Evolutionary conservation across 768 basidiomycete species (phyloP), one percentile per base, ranked within the genome.

Genomic region (Psilocybe azurescens): DNA sequence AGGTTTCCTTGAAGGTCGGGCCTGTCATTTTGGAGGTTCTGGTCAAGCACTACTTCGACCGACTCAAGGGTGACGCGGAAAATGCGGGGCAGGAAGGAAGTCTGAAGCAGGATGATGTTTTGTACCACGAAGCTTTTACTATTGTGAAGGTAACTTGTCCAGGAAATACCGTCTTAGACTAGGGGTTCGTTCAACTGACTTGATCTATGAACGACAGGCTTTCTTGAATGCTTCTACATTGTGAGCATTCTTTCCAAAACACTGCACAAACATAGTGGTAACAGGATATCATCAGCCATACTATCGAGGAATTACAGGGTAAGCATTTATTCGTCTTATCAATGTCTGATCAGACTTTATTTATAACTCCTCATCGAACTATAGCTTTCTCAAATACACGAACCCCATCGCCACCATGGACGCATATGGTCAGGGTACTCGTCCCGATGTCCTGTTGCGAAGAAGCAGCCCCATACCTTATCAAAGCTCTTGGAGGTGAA

Each of bases 371-470:
- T 46, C 39, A 48, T 53, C 28, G 14, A 54, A 29, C 32, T n/a
- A 11, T 49, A 82, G 85, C 79, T 8, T 94, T 95, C 71, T 84
- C 89, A 1, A 94, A 95, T 69, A 89, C 87, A 0, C 86, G 89
- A 16, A 94, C 91, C 0, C 93, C 91, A 0, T 87, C 93, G 13
- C 93, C 95, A 14, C 94, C 94, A 32, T 93, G 89, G 84, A 87
- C 92, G 8, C 89, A 87, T 65, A 84, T 93, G 48, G 82, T 90
- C 53, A 82, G 89, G 53, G 77, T 91, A 9, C 69, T 88, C 8
- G 83, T 97, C 3, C 94, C 95, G 2, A 83, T 91, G 74, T 79
- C 86, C 0, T 86, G 81, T 49, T 95, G 95, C 68, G 86, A 91
- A 46, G 82, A 88, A 29, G 92, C 94, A 2, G 92, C 95, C 4